Conservation (phyloP, 148 eudicot species). For the Cornus florida region DNA sequence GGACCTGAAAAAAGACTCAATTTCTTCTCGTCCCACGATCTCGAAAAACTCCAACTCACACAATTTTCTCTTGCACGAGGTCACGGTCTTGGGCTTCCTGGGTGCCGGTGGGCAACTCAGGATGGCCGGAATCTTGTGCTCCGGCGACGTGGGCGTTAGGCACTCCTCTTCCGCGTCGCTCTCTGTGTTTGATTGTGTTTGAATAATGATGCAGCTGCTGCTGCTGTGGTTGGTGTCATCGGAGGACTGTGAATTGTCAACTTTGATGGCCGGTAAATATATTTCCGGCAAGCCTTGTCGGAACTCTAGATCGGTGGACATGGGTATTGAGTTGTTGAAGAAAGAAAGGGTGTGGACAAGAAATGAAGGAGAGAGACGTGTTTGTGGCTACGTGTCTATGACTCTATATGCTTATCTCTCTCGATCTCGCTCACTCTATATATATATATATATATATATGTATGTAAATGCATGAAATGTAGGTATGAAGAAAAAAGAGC, state of each 20-base stretch:
- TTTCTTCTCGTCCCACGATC: conserved; percentile 9
- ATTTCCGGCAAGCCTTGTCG: not conserved
- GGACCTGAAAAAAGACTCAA: conserved; percentile 21
- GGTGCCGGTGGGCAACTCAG: conserved; percentile 38
- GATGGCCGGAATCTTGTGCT: conserved; percentile 27
- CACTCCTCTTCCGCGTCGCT: conserved; percentile 19
- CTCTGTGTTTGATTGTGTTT: not conserved
- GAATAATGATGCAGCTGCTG: not conserved
- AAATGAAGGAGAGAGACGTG: not conserved
- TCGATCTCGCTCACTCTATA: too few species aligned
- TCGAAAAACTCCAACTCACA: conserved; percentile 19
- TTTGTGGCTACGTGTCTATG: not conserved
- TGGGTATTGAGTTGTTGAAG: not conserved
- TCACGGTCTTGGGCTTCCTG: conserved; percentile 14
- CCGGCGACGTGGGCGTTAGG: conserved; percentile 28
- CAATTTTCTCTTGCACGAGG: conserved; percentile 19
- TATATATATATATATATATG: too few species aligned
- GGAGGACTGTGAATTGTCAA: not conserved
- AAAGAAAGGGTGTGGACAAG: not conserved
- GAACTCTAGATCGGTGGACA: not conserved
- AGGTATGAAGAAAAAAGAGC: not conserved
- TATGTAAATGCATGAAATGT: not conserved
- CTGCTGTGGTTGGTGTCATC: not conserved
- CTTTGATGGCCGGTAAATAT: not conserved
- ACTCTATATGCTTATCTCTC: too few species aligned